Evolutionary conservation across 305 asterid species (phyloP), one percentile per base, ranked within the genome.

Genomic region (Fraxinus angustifolia): DNA sequence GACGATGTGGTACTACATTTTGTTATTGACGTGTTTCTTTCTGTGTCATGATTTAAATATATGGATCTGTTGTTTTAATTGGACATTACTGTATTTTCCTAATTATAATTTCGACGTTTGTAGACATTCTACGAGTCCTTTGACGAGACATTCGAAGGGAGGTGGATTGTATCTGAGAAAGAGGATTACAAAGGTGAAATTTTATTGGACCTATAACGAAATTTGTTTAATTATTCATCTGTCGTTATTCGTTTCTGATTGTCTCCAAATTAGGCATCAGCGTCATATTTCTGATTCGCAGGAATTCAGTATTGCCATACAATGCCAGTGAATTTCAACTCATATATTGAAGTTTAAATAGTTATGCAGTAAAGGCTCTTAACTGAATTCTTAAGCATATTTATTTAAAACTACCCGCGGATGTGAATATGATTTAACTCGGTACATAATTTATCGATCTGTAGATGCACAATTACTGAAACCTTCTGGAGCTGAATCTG

Each of bases 51-150:
- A 8, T 16, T 71, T 30, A 70, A 3, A 42, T 56, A 6, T 48
- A 28, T 53, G 79, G 7, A 85, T 86, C 84, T 80, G 84, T 12
- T 62, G 23, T 78, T 58, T 67, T 72, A 45, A 12, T 80, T 31
- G 75, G 73, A 76, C 28, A 28, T 23, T 50, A 35, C 19, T 84
- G 45, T 83, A 75, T 17, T 7, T 56, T 26, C 50, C 65, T 40
- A 12, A 31, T 10, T 62, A 12, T 36, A 67, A 35, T 60, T 35
- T 76, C 85, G 83, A 45, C 78, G 79, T 76, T 81, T 83, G 65
- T 84, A 95, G 99, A 86, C 62, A 86, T 88, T 92, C 70, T 90
- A 95, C 85, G 99, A 95, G 82, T 81, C 99, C 78, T 95, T 95
- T 80, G 97, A 95, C 70, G 97, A 91, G 84, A 82, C 88, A 31